Percentiles rank a stretch among this genome's conserved stretches.
These are phyloP conservation scores for Colletotrichum sp. DNA, from an alignment of 2,329 filamentous ascomycete genomes.

Conservation along the genomic window DNA sequence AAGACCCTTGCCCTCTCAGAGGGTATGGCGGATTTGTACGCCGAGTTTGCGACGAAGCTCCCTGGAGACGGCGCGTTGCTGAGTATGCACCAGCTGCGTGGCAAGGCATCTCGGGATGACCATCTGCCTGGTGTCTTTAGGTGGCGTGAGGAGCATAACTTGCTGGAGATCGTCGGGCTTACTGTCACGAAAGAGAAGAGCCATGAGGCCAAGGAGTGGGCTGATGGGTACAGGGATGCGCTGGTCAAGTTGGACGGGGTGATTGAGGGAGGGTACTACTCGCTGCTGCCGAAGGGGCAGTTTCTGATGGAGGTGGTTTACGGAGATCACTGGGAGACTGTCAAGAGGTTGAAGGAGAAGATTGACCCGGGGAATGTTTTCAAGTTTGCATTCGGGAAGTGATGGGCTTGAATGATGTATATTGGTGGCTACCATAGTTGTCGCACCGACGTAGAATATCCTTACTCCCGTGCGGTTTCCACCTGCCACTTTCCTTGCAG, in stretches of 20 bases:
- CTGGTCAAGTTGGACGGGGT: constrained; percentile 28
- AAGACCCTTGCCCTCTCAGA: constrained; percentile 24
- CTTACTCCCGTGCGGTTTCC: no score
- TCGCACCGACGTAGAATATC: no score
- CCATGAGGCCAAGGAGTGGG: constrained; percentile 30
- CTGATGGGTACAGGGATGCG: constrained; percentile 22
- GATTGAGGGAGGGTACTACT: constrained; percentile 33
- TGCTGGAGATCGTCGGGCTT: constrained; percentile 38
- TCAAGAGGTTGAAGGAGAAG: constrained; percentile 8
- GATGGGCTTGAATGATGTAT: no score
- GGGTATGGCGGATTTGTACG: constrained; percentile 28
- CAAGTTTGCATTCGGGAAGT: not conserved
- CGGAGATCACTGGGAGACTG: constrained; percentile 26
- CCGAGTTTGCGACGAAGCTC: constrained; percentile 23
- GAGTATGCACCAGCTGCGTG: constrained; percentile 32
- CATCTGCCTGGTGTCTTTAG: constrained; percentile 31
- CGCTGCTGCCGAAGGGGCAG: constrained; percentile 27
- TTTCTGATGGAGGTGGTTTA: constrained; percentile 31
- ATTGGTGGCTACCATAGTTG: no score
- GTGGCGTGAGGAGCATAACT: constrained; percentile 32
- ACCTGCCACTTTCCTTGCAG: no score
- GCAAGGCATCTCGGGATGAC: constrained; percentile 10
- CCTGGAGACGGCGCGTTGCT: constrained; percentile 29
- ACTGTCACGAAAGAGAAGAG: constrained; percentile 25
- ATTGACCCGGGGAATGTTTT: constrained; percentile 13